Base-by-base conservation (phyloP, 495 filamentous ascomycete genomes). In the Elaphomyces granulatus region DNA sequence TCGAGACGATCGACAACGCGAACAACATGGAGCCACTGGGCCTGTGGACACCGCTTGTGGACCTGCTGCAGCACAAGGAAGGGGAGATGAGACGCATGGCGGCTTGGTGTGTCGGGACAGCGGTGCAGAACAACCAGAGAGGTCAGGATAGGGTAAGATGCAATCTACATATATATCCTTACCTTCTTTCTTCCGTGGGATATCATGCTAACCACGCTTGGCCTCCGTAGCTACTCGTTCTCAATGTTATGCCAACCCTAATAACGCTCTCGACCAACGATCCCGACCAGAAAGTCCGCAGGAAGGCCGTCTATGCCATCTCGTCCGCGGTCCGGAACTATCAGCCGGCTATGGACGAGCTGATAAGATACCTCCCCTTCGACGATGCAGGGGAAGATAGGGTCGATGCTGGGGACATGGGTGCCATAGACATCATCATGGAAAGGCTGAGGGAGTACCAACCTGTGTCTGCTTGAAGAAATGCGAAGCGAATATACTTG, bases 1-100 rank as follows among this genome's bases (percentile, higher is more conserved):
- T 96, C 47, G 90, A 94, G 64, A 71, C 67, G 30, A 72, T 96
- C 44, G 90, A 98, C 65, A 98, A 96, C 60, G 87, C 90, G 34
- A 95, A 94, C 65, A 87, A 94, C 56, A 65, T 94, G 39, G 78
- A 77, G 34, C 70, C 71, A 4, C 63, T 94, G 12, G 71, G 70
- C 4, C 62, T 95, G 35, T 98, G 90, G 90, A 67, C 71, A 4
- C 83, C 83, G 15, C 61, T 98, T 35, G 64, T 94, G 4, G 49
- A 60, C 2, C 68, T 83, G 31, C 67, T 98, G 14, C 53, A 64
- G 33, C 68, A 78, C 43, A 64, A 71, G 20, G 82, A 94, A 47
- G 48, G 61, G 0, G 80, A 87, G 32, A 64, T 94, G 49, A 67
- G 86, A 41, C 69, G 63, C 32, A 81, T 82, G 70, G 87, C 90